These are phyloP conservation scores for Hyphopichia fennica DNA, from an alignment of 1,139 yeast species.

Conservation along the genomic window DNA sequence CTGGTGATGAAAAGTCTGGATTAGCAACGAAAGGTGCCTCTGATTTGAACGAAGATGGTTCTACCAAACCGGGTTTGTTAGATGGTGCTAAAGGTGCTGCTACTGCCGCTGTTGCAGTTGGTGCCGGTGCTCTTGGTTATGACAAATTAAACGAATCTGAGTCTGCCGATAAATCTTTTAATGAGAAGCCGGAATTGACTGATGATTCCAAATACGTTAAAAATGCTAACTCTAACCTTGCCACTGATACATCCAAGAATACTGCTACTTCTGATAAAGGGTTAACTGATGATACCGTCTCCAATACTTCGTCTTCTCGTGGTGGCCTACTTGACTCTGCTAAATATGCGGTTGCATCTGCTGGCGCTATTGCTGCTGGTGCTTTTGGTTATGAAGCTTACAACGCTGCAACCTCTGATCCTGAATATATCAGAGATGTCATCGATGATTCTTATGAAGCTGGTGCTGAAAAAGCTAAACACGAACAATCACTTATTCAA, in stretches of 20 bases:
- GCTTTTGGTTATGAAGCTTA: slow-evolving; percentile 5
- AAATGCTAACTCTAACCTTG: neutral
- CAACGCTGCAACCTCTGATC: slow-evolving; percentile 4
- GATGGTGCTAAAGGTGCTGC: slow-evolving; percentile 18
- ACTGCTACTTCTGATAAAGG: neutral
- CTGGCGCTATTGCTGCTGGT: slow-evolving; percentile 5
- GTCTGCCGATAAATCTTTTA: neutral
- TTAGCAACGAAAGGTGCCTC: neutral
- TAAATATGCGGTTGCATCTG: slow-evolving; percentile 3
- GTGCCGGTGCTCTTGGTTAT: slow-evolving; percentile 13
- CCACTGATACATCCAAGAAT: neutral
- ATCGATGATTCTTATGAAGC: slow-evolving; percentile 11
- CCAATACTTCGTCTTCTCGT: neutral
- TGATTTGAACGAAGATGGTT: slow-evolving; percentile 7
- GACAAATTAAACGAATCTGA: slow-evolving; percentile 6
- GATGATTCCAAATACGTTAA: slow-evolving; percentile 1
- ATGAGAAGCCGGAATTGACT: slow-evolving; percentile 1
- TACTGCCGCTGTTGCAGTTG: slow-evolving; percentile 17
- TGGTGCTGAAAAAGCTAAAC: slow-evolving; percentile 9
- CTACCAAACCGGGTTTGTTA: slow-evolving; percentile 11
- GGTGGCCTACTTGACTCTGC: slow-evolving; percentile 4
- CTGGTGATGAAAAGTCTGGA: neutral
- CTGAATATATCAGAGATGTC: slow-evolving; percentile 1
- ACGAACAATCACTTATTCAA: slow-evolving; percentile 6
- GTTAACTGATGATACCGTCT: neutral